Evolutionary conservation across 2,329 filamentous ascomycete genomes (phyloP).

Genomic region (Fusarium domesticum): DNA sequence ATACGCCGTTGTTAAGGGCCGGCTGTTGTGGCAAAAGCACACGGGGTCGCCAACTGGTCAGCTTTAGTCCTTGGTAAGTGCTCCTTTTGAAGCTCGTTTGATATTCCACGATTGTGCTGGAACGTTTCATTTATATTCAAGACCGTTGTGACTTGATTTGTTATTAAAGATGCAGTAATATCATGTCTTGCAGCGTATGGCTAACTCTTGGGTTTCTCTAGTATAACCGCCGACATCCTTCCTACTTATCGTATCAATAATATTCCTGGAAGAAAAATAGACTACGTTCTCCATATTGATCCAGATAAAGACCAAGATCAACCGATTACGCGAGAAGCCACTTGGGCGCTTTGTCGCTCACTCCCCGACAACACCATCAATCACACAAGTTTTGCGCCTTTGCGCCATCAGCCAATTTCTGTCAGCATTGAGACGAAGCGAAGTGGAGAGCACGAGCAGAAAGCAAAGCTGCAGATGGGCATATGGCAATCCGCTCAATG

Average conservation of each 20-base stretch:
- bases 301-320: not conserved
- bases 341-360: not conserved
- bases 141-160: no score
- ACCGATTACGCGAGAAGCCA: not conserved
- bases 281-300: constrained; percentile 4
- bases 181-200: no score
- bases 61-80: not conserved
- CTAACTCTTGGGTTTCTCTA: not conserved
- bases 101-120: no score
- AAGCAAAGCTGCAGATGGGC: constrained; percentile 3
- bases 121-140: no score
- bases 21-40: no score
- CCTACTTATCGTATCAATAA: not conserved
- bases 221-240: constrained; percentile 6
- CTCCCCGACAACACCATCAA: constrained; percentile 1
- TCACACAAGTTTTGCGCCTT: constrained; percentile 4
- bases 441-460: not conserved
- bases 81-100: not conserved
- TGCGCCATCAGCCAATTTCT: constrained; percentile 1
- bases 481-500: constrained; percentile 7
- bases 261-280: not conserved
- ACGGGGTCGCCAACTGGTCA: not conserved
- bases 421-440: constrained; percentile 9
- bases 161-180: no score
- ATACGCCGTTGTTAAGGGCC: not conserved